These are phyloP conservation scores for Camelina sativa DNA, from an alignment of 345 rosid genomes.

Conservation along the genomic window DNA sequence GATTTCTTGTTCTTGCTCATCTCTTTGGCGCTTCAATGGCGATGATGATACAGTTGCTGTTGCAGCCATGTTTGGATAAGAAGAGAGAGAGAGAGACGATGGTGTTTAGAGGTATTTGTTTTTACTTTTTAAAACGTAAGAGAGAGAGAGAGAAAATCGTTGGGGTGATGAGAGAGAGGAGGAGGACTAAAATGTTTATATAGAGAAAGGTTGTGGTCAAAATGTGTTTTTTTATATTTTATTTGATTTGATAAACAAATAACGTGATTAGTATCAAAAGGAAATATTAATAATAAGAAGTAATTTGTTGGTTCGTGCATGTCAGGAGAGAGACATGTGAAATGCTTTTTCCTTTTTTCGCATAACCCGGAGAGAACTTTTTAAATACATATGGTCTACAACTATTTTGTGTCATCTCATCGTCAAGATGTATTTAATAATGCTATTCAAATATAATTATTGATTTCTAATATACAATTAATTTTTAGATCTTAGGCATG, in stretches of 20 bases:
- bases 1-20: slow-evolving; percentile 51
- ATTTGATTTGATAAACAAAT: background rate
- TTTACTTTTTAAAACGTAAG: slow-evolving; percentile 1
- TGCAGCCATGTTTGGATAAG: slow-evolving; percentile 52
- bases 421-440: background rate
- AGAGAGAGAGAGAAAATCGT: slow-evolving; percentile 18
- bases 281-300: slow-evolving; percentile 24
- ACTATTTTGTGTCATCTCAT: background rate
- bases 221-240: slow-evolving; percentile 16
- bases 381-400: slow-evolving; percentile 3
- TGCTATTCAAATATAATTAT: background rate
- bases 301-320: slow-evolving; percentile 42
- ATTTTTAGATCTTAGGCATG: background rate
- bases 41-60: slow-evolving; percentile 30
- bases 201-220: slow-evolving; percentile 62
- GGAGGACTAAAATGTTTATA: slow-evolving; percentile 50
- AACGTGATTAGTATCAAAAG: slow-evolving; percentile 26
- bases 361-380: slow-evolving; percentile 30
- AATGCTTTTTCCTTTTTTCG: slow-evolving; percentile 32
- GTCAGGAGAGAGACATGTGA: slow-evolving; percentile 43
- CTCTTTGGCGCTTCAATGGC: slow-evolving; percentile 61
- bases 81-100: background rate
- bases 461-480: background rate
- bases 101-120: background rate
- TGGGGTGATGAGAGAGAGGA: slow-evolving; percentile 55